Base-by-base conservation (phyloP, 352 stramenopile species). In the Globisporangium paddicum region DNA sequence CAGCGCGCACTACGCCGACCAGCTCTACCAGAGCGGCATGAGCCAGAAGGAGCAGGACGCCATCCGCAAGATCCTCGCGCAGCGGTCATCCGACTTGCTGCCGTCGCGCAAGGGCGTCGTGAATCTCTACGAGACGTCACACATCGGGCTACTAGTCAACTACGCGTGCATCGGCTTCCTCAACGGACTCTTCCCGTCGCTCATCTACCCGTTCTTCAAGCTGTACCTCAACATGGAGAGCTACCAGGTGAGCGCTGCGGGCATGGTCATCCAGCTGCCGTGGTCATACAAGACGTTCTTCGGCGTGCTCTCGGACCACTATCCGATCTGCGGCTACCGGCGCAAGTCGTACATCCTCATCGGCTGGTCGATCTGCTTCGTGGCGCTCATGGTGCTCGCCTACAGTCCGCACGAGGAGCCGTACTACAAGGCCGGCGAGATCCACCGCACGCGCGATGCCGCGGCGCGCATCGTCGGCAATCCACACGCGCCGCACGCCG, bases 261-360 rank as follows among this genome's bases (percentile, higher is more conserved):
- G 58, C 0, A 67, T 78, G 25, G 77, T 90, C 26, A 83, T 89
- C 58, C 66, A 72, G 47, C 62, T 91, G 23, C 77, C 77, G 11
- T 91, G 80, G 73, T 86, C 80, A 8, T 87, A 89, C 65, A 89
- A 91, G 64, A 89, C 78, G n/a, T 68, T 91, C 26, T 89, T 89
- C 62, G 82, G 79, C 19, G 59, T 86, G 40, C 62, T 91, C 45
- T 86, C 77, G 19, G 79, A 91, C 58, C 76, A 86, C 54, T 58
- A 81, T 6, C 81, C 79, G 18, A 84, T 91, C 48, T 60, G 66
- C 19, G 81, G 81, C 11, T 87, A 82, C 46, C 79, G 81, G 9
- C 69, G 81, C 49, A 89, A 87, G 55, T 76, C 81, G 9, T 89
- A 90, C 64, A 86, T 90, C 64, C 62, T 90, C 30, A 72, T 88